These are phyloP conservation scores for Fusarium brevicatenulatum DNA, from an alignment of 2,329 filamentous ascomycete species.

Conservation along the genomic window DNA sequence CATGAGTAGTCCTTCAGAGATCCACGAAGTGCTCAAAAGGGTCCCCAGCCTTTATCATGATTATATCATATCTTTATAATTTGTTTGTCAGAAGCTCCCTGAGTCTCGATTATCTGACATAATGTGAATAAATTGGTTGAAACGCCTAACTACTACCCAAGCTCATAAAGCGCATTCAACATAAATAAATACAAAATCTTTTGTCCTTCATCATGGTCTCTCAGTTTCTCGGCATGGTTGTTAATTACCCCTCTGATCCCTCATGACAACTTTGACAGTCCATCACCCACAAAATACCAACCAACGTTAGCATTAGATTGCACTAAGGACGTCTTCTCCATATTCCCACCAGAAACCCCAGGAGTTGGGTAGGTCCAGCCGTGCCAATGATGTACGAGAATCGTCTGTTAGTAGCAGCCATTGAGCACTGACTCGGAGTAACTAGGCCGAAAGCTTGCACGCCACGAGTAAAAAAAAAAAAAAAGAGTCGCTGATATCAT, in stretches of 20 bases:
- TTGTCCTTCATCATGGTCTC: neutral
- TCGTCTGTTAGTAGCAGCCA: neutral
- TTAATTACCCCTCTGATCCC: neutral
- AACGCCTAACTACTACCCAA: neutral
- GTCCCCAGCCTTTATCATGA: neutral
- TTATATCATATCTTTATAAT: neutral
- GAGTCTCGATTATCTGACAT: neutral
- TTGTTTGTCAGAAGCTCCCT: neutral
- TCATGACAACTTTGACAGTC: neutral
- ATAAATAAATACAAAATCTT: neutral
- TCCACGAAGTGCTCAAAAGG: neutral
- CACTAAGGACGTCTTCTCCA: constrained; percentile 7
- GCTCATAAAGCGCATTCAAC: too few relatives aligned
- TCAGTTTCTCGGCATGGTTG: neutral
- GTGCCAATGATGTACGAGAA: constrained; percentile 17
- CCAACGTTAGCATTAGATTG: neutral
- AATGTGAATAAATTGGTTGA: too few relatives aligned
- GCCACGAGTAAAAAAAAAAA: neutral
- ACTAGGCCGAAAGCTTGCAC: neutral
- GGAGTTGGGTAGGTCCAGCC: constrained; percentile 2
- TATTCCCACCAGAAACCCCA: neutral
- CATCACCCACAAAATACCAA: neutral
- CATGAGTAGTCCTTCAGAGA: neutral
- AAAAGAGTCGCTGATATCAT: constrained; percentile 32
- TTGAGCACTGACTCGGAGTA: neutral